Conservation (phyloP, 2,329 filamentous ascomycete genomes). For the Pyrenophora graminea region DNA sequence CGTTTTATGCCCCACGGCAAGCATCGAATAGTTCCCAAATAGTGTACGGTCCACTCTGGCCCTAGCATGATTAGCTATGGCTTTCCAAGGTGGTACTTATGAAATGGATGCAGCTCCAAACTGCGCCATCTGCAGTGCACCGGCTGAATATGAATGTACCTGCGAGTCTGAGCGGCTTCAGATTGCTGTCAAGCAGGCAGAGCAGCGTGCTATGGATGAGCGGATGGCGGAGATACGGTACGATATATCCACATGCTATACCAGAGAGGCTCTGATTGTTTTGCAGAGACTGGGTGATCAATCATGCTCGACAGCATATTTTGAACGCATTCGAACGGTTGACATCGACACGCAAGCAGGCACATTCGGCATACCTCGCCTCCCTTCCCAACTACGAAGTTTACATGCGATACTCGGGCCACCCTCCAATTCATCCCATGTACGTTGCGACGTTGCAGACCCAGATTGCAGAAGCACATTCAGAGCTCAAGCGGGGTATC, state of each 20-base stretch:
- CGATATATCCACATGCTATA: background rate
- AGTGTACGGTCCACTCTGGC: slow-evolving; percentile 16
- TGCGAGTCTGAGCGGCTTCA: slow-evolving; percentile 48
- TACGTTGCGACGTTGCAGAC: slow-evolving; percentile 48
- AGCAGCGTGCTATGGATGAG: slow-evolving; percentile 45
- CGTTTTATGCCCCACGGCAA: slow-evolving; percentile 12
- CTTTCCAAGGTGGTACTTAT: slow-evolving; percentile 29
- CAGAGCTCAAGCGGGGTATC: slow-evolving; percentile 70
- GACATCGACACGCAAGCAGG: slow-evolving; percentile 46
- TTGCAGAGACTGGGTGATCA: slow-evolving; percentile 53
- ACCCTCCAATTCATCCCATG: slow-evolving; percentile 49
- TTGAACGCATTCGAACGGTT: slow-evolving; percentile 50
- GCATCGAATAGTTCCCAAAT: slow-evolving; percentile 11
- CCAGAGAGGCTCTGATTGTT: slow-evolving; percentile 20
- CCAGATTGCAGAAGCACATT: slow-evolving; percentile 67
- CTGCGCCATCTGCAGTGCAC: slow-evolving; percentile 49
- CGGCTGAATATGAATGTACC: slow-evolving; percentile 45
- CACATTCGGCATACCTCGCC: slow-evolving; percentile 50
- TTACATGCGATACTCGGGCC: slow-evolving; percentile 52
- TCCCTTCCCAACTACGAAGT: slow-evolving; percentile 53
- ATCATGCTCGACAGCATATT: slow-evolving; percentile 52
- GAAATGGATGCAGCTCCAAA: slow-evolving; percentile 47
- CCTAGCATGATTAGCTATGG: slow-evolving; percentile 35
- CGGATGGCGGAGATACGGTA: slow-evolving; percentile 44
- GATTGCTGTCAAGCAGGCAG: slow-evolving; percentile 47